Evolutionary conservation across 306 rosid genomes (phyloP).

Genomic region (Prinsepia uniflora): DNA sequence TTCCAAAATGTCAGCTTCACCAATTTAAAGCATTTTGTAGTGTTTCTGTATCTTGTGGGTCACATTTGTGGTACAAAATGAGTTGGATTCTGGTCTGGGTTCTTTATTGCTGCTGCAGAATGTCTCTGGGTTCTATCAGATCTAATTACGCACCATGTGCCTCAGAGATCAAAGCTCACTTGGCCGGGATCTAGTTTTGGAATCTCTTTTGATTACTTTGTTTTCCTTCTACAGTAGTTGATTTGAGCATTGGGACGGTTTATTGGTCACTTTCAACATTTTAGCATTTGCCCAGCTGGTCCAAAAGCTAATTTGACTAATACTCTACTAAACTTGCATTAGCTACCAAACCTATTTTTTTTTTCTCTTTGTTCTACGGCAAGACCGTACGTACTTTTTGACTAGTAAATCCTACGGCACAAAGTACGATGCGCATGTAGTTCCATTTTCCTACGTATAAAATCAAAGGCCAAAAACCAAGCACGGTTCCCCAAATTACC

Average conservation of each 20-base stretch:
- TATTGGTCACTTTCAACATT: slow-evolving; percentile 15
- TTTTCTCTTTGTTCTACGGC: background rate
- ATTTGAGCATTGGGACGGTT: background rate
- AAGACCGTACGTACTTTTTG: slow-evolving; percentile 2
- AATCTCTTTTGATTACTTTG: background rate
- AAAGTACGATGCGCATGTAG: slow-evolving; percentile 2
- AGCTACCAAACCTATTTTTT: background rate
- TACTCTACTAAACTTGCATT: background rate
- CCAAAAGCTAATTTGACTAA: slow-evolving; percentile 10
- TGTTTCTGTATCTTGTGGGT: slow-evolving; percentile 5
- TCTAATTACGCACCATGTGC: background rate
- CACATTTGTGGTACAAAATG: background rate
- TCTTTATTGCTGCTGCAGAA: slow-evolving; percentile 14
- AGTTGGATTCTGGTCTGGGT: slow-evolving; percentile 5
- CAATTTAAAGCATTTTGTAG: slow-evolving; percentile 4
- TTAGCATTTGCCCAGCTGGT: background rate
- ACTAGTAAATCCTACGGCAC: background rate
- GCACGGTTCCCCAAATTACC: slow-evolving; percentile 25
- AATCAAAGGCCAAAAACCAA: background rate
- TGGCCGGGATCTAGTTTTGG: background rate
- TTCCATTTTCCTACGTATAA: background rate
- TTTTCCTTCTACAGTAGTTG: background rate
- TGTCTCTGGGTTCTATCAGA: background rate
- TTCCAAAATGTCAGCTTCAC: background rate
- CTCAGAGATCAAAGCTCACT: background rate